A percentile compares a stretch with the other conserved stretches of the same genome.
Evolutionary conservation across 495 filamentous ascomycete genomes (phyloP).

Genomic region (Aspergillus diversus): DNA sequence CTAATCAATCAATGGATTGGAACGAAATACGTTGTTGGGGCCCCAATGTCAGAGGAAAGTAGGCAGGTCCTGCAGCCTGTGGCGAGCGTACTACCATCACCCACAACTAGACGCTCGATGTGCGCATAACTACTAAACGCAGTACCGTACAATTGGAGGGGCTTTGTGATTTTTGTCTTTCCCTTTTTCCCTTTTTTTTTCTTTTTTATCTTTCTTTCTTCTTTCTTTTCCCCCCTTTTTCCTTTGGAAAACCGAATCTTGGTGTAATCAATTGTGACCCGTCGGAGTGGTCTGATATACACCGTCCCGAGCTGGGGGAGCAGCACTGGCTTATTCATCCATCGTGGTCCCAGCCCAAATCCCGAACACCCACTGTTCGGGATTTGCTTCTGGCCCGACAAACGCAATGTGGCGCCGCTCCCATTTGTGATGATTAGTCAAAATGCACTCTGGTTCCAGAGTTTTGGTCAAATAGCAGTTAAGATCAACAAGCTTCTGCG

Average conservation of each 20-base stretch:
- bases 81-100: slow-evolving; percentile 24
- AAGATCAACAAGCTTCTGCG: slow-evolving; percentile 1
- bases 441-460: slow-evolving; percentile 9
- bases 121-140: slow-evolving; percentile 22
- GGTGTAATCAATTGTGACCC: slow-evolving; percentile 10
- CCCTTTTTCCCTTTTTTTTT: too few species aligned
- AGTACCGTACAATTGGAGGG: slow-evolving; percentile 4
- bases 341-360: slow-evolving; percentile 25
- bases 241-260: background rate
- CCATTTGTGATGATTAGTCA: slow-evolving; percentile 24
- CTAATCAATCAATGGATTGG: slow-evolving; percentile 11
- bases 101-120: slow-evolving; percentile 18
- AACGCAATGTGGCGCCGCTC: slow-evolving; percentile 10
- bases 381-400: slow-evolving; percentile 25
- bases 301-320: slow-evolving; percentile 10
- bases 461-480: slow-evolving; percentile 7
- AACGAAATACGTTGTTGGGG: slow-evolving; percentile 8
- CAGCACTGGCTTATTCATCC: slow-evolving; percentile 29
- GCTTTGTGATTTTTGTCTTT: background rate
- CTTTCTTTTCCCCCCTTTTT: too few species aligned
- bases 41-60: background rate
- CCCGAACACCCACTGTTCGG: slow-evolving; percentile 23
- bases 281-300: slow-evolving; percentile 30
- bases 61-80: slow-evolving; percentile 20
- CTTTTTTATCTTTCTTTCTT: too few species aligned